Percentiles rank a stretch among this genome's conserved stretches.
These are phyloP conservation scores for Globisporangium cylindrosporum DNA, from an alignment of 352 stramenopile species.

Conservation along the genomic window DNA sequence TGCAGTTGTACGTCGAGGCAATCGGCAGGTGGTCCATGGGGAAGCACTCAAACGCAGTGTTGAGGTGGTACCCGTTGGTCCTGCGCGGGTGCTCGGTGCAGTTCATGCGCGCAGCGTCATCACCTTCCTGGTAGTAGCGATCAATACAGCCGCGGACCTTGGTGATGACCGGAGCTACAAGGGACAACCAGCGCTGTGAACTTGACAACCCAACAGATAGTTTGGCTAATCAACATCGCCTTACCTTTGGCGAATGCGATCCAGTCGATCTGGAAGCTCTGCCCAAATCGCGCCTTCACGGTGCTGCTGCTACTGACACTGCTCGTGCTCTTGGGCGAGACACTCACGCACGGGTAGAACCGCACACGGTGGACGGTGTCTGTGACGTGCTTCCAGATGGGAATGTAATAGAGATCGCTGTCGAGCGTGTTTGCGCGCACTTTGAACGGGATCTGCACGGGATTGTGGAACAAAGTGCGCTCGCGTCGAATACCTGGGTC, in stretches of 20 bases:
- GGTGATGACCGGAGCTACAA: slow-evolving; percentile 51
- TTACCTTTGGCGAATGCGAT: slow-evolving; percentile 61
- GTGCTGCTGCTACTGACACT: slow-evolving; percentile 16
- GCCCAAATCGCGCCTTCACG: slow-evolving; percentile 19
- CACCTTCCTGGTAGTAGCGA: slow-evolving; percentile 45
- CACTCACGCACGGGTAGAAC: slow-evolving; percentile 50
- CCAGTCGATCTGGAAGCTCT: slow-evolving; percentile 74
- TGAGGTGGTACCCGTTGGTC: slow-evolving; percentile 51
- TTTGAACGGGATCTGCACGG: slow-evolving; percentile 56
- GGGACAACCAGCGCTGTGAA: not conserved
- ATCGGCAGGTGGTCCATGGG: slow-evolving; percentile 41
- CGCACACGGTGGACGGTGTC: slow-evolving; percentile 59
- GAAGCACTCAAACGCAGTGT: slow-evolving; percentile 35
- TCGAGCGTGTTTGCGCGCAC: slow-evolving; percentile 23
- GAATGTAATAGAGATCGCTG: slow-evolving; percentile 59
- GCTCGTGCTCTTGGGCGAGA: slow-evolving; percentile 10
- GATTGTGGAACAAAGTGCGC: slow-evolving; percentile 35
- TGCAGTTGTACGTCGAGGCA: slow-evolving; percentile 77
- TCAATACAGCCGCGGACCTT: slow-evolving; percentile 82
- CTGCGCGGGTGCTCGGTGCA: slow-evolving; percentile 36
- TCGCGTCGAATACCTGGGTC: slow-evolving; percentile 26
- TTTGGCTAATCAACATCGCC: not conserved
- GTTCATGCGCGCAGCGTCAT: slow-evolving; percentile 29
- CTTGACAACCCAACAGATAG: not conserved
- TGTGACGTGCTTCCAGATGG: slow-evolving; percentile 57